Conservation (phyloP, 192 early-diverging fungal genomes). For the Backusella tuberculispora region DNA sequence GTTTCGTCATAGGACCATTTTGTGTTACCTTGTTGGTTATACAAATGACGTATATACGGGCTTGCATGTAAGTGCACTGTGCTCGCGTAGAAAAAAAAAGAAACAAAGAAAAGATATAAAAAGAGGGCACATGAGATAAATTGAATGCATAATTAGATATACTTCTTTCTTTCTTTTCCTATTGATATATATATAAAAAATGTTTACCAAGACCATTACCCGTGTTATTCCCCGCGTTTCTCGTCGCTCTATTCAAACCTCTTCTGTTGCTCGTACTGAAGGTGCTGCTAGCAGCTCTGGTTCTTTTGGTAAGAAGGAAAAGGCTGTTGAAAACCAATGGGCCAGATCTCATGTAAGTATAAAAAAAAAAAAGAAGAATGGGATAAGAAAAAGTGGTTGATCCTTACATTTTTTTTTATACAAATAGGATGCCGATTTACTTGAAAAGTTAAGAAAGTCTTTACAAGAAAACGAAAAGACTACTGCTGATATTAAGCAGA, state of each 20-base stretch:
- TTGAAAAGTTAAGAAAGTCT: constrained; percentile 7
- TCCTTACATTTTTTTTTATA: background rate
- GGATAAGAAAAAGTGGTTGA: background rate
- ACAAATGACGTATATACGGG: no score
- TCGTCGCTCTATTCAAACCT: background rate
- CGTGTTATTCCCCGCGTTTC: background rate
- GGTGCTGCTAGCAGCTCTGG: background rate
- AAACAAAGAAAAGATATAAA: no score
- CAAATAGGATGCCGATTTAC: background rate
- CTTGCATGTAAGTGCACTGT: no score
- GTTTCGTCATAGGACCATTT: no score
- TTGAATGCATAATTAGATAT: no score
- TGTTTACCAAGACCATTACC: no score
- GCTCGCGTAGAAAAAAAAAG: no score
- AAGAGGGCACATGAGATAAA: no score
- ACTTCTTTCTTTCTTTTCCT: no score
- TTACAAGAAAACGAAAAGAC: constrained; percentile 4
- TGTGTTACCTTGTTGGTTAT: no score
- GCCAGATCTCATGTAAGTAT: constrained; percentile 16
- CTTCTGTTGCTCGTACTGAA: background rate
- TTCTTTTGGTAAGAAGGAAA: constrained; percentile 40
- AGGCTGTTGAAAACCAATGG: constrained; percentile 47
- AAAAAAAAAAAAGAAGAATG: background rate
- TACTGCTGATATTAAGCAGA: constrained; percentile 4
- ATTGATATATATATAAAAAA: no score